A percentile compares a stretch with the other conserved stretches of the same genome.
Evolutionary conservation across 2,329 filamentous ascomycete genomes (phyloP).

Genomic region (Iodosphaeria phyllophila): DNA sequence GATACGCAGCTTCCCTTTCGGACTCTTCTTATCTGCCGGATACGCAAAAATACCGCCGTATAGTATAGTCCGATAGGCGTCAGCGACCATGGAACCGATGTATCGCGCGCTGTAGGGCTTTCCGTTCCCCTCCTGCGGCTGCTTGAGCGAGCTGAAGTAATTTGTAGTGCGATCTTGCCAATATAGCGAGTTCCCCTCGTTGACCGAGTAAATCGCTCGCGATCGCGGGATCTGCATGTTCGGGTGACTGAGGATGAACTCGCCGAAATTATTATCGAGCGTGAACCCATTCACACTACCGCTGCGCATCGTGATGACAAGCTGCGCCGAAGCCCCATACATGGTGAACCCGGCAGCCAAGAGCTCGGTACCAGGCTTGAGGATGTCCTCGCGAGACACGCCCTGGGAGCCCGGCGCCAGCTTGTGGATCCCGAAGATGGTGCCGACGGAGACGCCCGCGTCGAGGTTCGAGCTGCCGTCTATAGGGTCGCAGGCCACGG

Average conservation of each 20-base stretch:
- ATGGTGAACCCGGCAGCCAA: constrained; percentile 97
- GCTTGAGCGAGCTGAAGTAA: constrained; percentile 84
- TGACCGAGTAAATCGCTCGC: constrained; percentile 87
- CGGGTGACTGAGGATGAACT: constrained; percentile 97
- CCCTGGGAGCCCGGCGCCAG: constrained; percentile 58
- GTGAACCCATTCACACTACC: constrained; percentile 94
- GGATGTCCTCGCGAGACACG: constrained; percentile 68
- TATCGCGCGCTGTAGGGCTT: constrained; percentile 94
- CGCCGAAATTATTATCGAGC: constrained; percentile 85
- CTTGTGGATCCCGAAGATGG: constrained; percentile 91
- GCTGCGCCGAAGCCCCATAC: constrained; percentile 92
- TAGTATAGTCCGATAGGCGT: constrained; percentile 85
- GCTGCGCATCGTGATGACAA: constrained; percentile 93
- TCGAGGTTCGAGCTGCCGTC: constrained; percentile 96
- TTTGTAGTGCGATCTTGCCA: constrained; percentile 77
- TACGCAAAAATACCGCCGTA: constrained; percentile 98
- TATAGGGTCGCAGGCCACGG: constrained; percentile 93
- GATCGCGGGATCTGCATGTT: constrained; percentile 73
- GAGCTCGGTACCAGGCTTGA: constrained; percentile 78
- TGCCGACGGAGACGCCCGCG: constrained; percentile 92
- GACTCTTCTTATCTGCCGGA: constrained; percentile 92
- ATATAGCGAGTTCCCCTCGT: constrained; percentile 95
- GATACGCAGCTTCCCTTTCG: constrained; percentile 94
- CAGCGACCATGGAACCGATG: constrained; percentile 96
- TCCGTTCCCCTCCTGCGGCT: constrained; percentile 46